Evolutionary conservation across 345 rosid genomes (phyloP), one percentile per base, ranked within the genome.

Genomic region (Citrus maxima): DNA sequence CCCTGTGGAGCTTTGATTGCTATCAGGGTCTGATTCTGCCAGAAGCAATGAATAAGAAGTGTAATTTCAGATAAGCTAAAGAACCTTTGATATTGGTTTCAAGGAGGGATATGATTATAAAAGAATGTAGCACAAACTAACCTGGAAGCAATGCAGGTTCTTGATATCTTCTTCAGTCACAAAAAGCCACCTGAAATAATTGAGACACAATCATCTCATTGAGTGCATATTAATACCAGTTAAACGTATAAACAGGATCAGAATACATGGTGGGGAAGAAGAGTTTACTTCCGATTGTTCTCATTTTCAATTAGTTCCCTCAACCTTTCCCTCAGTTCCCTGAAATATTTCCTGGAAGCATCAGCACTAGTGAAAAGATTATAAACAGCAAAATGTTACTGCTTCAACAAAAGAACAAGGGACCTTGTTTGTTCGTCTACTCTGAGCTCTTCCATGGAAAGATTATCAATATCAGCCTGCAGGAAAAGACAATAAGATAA

Each of bases 1-100:
- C 99, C 98, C 79, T 96, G 97, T 42, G 98, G 98, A 87, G 98
- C 98, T 90, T 96, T 94, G 77, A 96, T 86, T 79, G 98, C 98
- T 81, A 96, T 96, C 73, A 96, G 89, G 68, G 98, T 96, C 88
- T 96, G 88, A 82, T 96, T 96, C 98, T 94, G 91, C 81, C 64
- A 83, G 56, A 75, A 82, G 56, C 24, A 76, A 30, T 24, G 46
- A 71, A 73, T 66, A 34, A 69, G 77, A 68, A 68, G 82, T 83
- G 64, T 4, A 79, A 75, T 55, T 51, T 75, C 65, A 73, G 55
- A 65, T 67, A 40, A 38, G 42, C 77, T 73, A 70, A 77, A 70
- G 79, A 66, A 70, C 59, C 59, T 61, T 54, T 28, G 42, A 75
- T 73, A 86, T 70, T 70, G 64, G 70, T 24, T 30, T 42, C 30